Percentiles rank a stretch among this genome's conserved stretches.
Conservation (phyloP, 2,329 filamentous ascomycete genomes). For the Phyllachora maydis region DNA sequence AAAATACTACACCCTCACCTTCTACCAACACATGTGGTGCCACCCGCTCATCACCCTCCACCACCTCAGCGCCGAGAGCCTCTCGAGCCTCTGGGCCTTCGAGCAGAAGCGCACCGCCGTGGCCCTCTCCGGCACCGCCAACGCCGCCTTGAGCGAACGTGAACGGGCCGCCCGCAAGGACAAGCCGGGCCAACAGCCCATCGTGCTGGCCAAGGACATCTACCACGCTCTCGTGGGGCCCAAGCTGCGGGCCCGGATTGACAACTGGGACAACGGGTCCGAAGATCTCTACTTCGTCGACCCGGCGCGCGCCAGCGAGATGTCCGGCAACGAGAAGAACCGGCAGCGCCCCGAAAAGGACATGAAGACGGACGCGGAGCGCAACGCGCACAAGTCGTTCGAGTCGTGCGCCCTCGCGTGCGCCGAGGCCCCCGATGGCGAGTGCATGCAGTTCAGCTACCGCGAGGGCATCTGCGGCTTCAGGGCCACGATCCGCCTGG, state of each 20-base stretch:
- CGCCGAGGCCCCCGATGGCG: not conserved
- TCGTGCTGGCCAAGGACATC: slow-evolving; percentile 23
- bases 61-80: slow-evolving; percentile 26
- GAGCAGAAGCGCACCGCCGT: no score
- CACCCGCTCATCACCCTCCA: slow-evolving; percentile 35
- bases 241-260: slow-evolving; percentile 14
- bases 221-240: slow-evolving; percentile 22
- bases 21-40: slow-evolving; percentile 26
- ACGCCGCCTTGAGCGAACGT: no score
- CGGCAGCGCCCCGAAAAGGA: no score
- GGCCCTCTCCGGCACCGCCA: no score
- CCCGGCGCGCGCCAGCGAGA: no score
- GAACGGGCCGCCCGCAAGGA: slow-evolving; percentile 10
- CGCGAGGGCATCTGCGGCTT: not conserved
- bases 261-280: slow-evolving; percentile 31
- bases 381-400: slow-evolving; percentile 1
- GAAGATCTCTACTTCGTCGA: slow-evolving; percentile 22
- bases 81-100: slow-evolving; percentile 26
- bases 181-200: slow-evolving; percentile 5
- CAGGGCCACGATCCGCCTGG: not conserved
- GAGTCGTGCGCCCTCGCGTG: not conserved
- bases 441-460: slow-evolving; percentile 1
- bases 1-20: slow-evolving; percentile 27
- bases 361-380: no score
- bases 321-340: no score